Evolutionary conservation across 2,329 filamentous ascomycete species (phyloP).

Genomic region (Apiospora malaysiana): DNA sequence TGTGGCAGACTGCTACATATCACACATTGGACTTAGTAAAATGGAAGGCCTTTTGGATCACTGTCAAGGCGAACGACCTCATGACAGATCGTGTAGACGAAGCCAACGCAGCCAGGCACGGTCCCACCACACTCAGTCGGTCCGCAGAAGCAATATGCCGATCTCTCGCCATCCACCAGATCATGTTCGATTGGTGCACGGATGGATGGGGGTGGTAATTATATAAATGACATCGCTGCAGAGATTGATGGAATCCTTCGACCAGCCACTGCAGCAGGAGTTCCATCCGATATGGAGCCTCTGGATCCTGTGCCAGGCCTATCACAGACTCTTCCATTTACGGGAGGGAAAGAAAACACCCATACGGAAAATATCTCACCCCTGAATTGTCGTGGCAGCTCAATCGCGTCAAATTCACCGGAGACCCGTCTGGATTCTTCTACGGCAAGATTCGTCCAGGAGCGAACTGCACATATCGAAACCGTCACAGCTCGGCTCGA

Average conservation of each 20-base stretch:
- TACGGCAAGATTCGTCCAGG: no score
- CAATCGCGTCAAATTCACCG: no score
- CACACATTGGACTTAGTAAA: conserved; percentile 45
- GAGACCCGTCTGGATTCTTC: no score
- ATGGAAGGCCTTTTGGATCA: conserved; percentile 42
- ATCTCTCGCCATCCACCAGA: conserved; percentile 35
- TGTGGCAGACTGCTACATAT: conserved; percentile 27
- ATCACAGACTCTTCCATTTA: background rate
- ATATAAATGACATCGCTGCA: background rate
- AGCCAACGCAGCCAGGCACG: background rate
- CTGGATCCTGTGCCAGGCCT: background rate
- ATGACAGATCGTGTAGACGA: background rate
- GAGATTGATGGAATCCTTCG: background rate
- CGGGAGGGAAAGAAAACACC: background rate
- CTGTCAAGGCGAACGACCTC: conserved; percentile 43
- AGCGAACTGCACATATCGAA: background rate
- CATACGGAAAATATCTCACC: background rate
- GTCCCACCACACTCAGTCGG: conserved; percentile 27
- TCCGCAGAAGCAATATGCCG: background rate
- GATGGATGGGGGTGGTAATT: conserved; percentile 47
- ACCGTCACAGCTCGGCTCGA: background rate
- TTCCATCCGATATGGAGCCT: background rate
- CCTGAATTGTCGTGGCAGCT: no score
- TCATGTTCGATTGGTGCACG: conserved; percentile 43
- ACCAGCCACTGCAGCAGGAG: background rate